Evolutionary conservation across 2,329 filamentous ascomycete species (phyloP).

Genomic region (Talaromyces marneffei): DNA sequence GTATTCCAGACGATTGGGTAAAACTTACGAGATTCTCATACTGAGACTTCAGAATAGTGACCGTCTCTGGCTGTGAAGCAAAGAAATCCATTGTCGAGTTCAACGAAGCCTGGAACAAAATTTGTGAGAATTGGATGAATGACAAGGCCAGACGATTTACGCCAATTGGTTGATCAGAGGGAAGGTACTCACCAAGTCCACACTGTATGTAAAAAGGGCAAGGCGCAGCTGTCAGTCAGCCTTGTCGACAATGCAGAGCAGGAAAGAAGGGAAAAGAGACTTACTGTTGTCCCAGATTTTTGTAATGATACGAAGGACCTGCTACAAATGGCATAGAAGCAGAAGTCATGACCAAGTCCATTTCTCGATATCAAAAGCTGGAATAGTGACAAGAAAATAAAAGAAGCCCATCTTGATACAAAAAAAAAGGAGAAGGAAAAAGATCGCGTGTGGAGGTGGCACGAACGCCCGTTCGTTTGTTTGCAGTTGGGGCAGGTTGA

Average conservation of each 20-base stretch:
- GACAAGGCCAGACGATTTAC: background rate
- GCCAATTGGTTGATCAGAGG: background rate
- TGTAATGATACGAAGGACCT: background rate
- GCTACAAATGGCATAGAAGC: background rate
- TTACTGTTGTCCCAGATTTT: background rate
- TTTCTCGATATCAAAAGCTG: background rate
- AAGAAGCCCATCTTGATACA: background rate
- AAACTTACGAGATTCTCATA: constrained; percentile 53
- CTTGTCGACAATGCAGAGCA: background rate
- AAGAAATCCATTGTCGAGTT: background rate
- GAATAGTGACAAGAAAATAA: background rate
- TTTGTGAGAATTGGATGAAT: background rate
- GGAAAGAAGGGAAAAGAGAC: background rate
- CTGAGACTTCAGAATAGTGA: constrained; percentile 56
- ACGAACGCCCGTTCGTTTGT: background rate
- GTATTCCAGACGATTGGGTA: background rate
- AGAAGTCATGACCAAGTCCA: background rate
- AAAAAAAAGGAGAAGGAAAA: background rate
- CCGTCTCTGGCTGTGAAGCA: constrained; percentile 26
- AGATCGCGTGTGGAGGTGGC: background rate
- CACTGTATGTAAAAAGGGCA: background rate
- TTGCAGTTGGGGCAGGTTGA: background rate
- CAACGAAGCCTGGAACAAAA: background rate
- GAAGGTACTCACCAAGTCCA: background rate
- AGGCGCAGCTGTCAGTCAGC: background rate